Conservation (phyloP, 352 stramenopile species). For the Aphanomyces invadans region DNA sequence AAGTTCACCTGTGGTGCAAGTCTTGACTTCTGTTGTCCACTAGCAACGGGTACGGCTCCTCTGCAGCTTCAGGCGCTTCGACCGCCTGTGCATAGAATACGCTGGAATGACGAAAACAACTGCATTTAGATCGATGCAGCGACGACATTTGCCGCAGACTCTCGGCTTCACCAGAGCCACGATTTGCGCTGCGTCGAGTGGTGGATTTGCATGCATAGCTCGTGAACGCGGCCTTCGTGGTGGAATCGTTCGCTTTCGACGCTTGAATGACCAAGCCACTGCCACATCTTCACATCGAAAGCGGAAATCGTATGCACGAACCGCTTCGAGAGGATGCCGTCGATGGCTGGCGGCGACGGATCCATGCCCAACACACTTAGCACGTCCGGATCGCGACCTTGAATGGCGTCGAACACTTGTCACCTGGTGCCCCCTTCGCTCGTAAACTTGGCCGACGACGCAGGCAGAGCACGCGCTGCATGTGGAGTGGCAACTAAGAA, state of each 20-base stretch:
- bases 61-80: too few relatives aligned
- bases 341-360: background rate
- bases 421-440: background rate
- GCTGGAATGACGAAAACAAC: too few relatives aligned
- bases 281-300: slow-evolving; percentile 12
- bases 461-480: background rate
- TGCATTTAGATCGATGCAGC: too few relatives aligned
- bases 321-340: slow-evolving; percentile 1
- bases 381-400: background rate
- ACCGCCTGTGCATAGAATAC: too few relatives aligned
- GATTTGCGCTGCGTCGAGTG: too few relatives aligned
- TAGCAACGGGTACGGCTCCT: too few relatives aligned
- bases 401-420: background rate
- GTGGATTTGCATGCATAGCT: too few relatives aligned
- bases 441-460: slow-evolving; percentile 5
- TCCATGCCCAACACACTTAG: background rate
- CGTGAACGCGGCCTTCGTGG: background rate
- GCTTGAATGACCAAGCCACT: background rate
- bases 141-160: too few relatives aligned
- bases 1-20: too few relatives aligned
- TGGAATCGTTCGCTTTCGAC: background rate
- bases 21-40: too few relatives aligned
- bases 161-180: too few relatives aligned
- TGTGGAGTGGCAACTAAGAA: background rate
- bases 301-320: background rate